Base-by-base conservation (phyloP, 139 green algal genomes). In the Chlamydomonas applanata region DNA sequence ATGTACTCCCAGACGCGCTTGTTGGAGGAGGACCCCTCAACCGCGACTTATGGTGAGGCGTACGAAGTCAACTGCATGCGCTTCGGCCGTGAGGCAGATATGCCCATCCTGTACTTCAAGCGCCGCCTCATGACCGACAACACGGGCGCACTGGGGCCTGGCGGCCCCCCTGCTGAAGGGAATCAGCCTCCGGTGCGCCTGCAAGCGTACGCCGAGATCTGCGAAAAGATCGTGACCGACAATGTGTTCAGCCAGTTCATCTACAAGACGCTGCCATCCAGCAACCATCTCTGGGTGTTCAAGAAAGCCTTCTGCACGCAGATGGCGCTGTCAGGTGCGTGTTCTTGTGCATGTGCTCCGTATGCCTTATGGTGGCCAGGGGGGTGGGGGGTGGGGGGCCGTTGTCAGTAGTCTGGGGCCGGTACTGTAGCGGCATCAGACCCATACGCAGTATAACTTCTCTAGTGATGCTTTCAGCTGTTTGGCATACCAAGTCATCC, bases 171-270 rank as follows among this genome's bases (percentile, higher is more conserved):
- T 24, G 35, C 25, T 35, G 44, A 35, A 44, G 29, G 4, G 61
- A 24, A 40, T 5, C 60, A 67, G 35, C 72, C n/a, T n/a, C n/a
- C n/a, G n/a, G n/a, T 82, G 68, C 71, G 80, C 17, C 71, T 91
- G 65, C 66, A 82, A 71, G 91, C 93, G 0, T 98, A 92, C 82
- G 46, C 22, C 2, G 86, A 92, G 53, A 82, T 92, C 61, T 85
- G 75, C 64, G 69, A 84, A 9, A 67, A 87, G 33, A 65, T 93
- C 27, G 93, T 99, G 9, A 91, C 71, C 35, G 94, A 98, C 76
- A 98, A 96, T 75, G 86, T 99, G 63, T 97, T 99, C 78, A 90
- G 71, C 32, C 92, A 97, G 89, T 98, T 91, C 78, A 92, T 98
- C 75, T 99, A 98, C 93, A 99, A 99, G 85, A 94, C 83, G 7